Evolutionary conservation across 2,329 filamentous ascomycete species (phyloP).

Genomic region (Verticillium nonalfalfae): DNA sequence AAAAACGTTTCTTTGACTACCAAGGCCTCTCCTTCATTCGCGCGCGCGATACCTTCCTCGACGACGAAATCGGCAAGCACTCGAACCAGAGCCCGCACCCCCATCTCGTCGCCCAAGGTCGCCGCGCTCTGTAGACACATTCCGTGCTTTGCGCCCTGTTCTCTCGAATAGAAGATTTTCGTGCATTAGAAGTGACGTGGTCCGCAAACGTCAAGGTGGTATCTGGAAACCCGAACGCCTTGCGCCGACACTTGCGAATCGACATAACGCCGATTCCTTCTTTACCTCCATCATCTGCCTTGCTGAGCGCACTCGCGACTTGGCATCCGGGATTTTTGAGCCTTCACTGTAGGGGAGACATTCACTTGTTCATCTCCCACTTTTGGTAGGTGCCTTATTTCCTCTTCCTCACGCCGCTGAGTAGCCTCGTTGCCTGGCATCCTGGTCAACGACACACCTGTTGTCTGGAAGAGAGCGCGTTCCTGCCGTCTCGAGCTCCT

Average conservation of each 20-base stretch:
- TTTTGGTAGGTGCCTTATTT: conserved; percentile 47
- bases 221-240: not conserved
- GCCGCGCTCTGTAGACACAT: conserved; percentile 12
- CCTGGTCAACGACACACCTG: not conserved
- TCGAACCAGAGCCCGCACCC: conserved; percentile 7
- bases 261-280: not conserved
- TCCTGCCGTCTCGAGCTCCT: not conserved
- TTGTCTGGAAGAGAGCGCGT: not conserved
- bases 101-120: conserved; percentile 5
- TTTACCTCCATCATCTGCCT: not conserved
- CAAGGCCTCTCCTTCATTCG: conserved; percentile 7
- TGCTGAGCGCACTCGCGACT: not conserved
- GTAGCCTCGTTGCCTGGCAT: conserved; percentile 3
- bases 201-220: not conserved
- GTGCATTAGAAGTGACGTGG: conserved; percentile 1
- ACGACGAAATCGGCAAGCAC: conserved; percentile 7
- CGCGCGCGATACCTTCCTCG: conserved; percentile 9
- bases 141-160: conserved; percentile 2
- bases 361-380: conserved; percentile 96
- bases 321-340: conserved; percentile 15
- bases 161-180: conserved; percentile 10
- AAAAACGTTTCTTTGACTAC: conserved; percentile 26
- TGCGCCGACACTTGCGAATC: not conserved
- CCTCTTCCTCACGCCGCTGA: not conserved
- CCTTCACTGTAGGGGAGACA: conserved; percentile 72